Conservation (phyloP, 352 stramenopile species). For the Phytophthora chlamydospora region DNA sequence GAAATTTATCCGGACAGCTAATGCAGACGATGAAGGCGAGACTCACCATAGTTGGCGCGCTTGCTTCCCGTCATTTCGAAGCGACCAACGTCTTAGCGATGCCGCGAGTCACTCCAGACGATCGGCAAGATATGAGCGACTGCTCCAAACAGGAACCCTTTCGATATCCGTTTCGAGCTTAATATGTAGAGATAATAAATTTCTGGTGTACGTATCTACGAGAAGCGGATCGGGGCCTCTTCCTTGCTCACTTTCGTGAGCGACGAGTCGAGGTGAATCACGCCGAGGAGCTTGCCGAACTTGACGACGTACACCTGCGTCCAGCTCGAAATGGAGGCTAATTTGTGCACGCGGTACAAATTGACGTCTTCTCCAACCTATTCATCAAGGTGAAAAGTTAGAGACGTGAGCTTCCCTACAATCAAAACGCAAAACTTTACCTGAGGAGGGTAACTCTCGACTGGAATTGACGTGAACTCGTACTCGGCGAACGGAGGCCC, state of each 20-base stretch:
- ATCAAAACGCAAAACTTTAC: constrained; percentile 21
- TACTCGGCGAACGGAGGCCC: constrained; percentile 72
- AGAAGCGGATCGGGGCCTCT: constrained; percentile 47
- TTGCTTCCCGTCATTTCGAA: constrained; percentile 11
- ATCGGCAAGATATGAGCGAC: too few species aligned
- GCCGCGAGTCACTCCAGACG: background rate
- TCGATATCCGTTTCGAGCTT: constrained; percentile 9
- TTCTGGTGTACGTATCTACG: constrained; percentile 3
- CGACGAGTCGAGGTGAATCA: constrained; percentile 72
- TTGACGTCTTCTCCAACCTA: constrained; percentile 75
- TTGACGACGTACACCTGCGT: constrained; percentile 85
- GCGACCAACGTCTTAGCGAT: background rate
- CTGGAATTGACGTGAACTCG: constrained; percentile 67
- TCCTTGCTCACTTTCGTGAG: constrained; percentile 59
- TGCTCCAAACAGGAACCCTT: too few species aligned
- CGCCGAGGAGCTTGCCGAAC: constrained; percentile 64
- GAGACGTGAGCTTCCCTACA: background rate
- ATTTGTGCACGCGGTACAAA: constrained; percentile 72
- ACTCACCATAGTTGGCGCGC: constrained; percentile 30
- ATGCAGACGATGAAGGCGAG: background rate
- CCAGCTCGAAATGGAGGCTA: constrained; percentile 84
- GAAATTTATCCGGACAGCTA: background rate
- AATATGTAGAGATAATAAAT: too few species aligned
- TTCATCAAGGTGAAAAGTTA: background rate
- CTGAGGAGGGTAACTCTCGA: constrained; percentile 82